Evolutionary conservation across 129 eudicot species (phyloP), one percentile per base, ranked within the genome.

Genomic region (Deinandra increscens): DNA sequence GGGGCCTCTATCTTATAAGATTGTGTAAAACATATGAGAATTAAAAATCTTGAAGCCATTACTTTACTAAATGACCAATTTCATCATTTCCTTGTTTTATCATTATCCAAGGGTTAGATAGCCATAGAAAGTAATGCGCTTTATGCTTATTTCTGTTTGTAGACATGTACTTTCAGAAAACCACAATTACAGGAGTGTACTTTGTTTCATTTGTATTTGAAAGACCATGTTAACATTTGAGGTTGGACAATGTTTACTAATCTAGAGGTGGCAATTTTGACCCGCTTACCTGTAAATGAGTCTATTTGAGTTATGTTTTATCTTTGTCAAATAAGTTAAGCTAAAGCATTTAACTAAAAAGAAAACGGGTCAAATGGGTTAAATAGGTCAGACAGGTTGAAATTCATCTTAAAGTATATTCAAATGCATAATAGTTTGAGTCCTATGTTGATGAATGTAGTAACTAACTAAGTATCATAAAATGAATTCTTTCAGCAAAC

Each of bases 401-500:
- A 43, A 43, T n/a, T 43, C 4, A 12, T 43, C 48, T 43, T 43
- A 9, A 43, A 43, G 15, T 9, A 43, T 43, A 10, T 43, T 43
- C 4, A 11, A 9, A 51, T 26, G 31, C 31, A 23, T 33, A 44
- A 1, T 5, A 18, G 13, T 20, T 7, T 69, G 23, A 20, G 3
- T 42, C 11, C 19, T 9, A 2, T 48, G 18, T 48, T 73, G 22
- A 33, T 62, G 41, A 36, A 49, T 69, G 22, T 20, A 15, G 41
- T 19, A 42, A 20, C 54, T 66, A 4, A 22, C 15, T 46, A 33
- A 33, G 2, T 36, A 36, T 31, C 41, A 36, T 7, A 19, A 49
- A 4, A 22, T 64, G 20, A 62, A 26, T 61, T 60, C 34, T 78
- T 75, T 62, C 89, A 94, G 99, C 80, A 89, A 94, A 74, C 84